Evolutionary conservation across 1,284 basidiomycete species (phyloP).

Genomic region (Cryptococcus maquisensis): DNA sequence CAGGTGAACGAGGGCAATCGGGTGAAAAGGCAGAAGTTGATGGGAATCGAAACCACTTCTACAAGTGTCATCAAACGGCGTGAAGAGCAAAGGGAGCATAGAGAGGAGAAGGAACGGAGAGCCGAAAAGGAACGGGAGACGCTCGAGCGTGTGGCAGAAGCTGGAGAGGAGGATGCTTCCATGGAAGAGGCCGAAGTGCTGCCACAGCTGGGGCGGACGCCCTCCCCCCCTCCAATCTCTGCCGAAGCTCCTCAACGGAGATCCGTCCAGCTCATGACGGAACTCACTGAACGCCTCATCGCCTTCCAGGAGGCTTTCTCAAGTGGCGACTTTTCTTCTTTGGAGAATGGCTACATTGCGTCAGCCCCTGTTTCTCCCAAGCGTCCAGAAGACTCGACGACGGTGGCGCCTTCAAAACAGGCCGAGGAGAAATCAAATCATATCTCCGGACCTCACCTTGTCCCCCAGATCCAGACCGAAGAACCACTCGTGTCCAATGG

Average conservation of each 20-base stretch:
- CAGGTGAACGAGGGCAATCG: conserved; percentile 72
- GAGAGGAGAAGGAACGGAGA: conserved; percentile 5
- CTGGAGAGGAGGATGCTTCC: not conserved
- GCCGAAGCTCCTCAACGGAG: conserved; percentile 53
- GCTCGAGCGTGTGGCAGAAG: conserved; percentile 2
- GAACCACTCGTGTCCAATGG: no score
- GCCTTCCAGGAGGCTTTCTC: conserved; percentile 76
- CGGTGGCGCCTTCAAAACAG: not conserved
- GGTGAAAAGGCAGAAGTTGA: conserved; percentile 61
- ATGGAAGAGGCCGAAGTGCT: conserved; percentile 1
- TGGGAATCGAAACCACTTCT: conserved; percentile 50
- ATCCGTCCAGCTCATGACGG: conserved; percentile 62
- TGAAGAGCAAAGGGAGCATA: not conserved
- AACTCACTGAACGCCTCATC: conserved; percentile 78
- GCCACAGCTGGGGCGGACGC: conserved; percentile 56
- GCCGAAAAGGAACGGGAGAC: conserved; percentile 3
- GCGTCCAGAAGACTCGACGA: not conserved
- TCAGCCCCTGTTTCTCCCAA: not conserved
- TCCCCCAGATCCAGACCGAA: not conserved
- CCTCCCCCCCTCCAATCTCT: conserved; percentile 25
- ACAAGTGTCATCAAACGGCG: conserved; percentile 9
- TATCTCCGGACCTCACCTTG: not conserved
- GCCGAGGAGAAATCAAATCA: not conserved
- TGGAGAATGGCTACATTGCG: conserved; percentile 2
- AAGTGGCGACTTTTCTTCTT: conserved; percentile 9